Conservation (phyloP, 2,329 filamentous ascomycete species). For the Aspergillus fructus region DNA sequence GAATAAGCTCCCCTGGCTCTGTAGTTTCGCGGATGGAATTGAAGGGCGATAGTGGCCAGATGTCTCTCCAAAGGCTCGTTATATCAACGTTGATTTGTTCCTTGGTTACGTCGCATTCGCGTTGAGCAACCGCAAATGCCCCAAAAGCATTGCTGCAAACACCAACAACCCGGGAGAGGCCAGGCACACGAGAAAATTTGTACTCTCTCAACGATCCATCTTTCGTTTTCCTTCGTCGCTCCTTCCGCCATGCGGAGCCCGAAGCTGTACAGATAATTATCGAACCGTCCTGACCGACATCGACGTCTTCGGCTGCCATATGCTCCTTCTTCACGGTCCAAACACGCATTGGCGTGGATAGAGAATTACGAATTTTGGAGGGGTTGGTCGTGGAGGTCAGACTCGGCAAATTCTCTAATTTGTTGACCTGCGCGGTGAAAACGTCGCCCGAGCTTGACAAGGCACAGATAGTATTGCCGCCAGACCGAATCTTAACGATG, state of each 20-base stretch:
- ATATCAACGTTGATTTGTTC: slow-evolving; percentile 66
- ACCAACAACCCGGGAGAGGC: slow-evolving; percentile 77
- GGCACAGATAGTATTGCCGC: slow-evolving; percentile 88
- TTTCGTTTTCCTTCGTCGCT: slow-evolving; percentile 79
- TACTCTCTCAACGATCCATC: slow-evolving; percentile 78
- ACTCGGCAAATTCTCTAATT: slow-evolving; percentile 59
- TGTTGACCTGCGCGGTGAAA: slow-evolving; percentile 78
- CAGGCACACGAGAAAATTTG: slow-evolving; percentile 90
- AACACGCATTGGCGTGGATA: slow-evolving; percentile 75
- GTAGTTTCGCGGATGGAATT: slow-evolving; percentile 53
- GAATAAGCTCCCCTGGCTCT: slow-evolving; percentile 40
- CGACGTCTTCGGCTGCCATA: slow-evolving; percentile 81
- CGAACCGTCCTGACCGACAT: slow-evolving; percentile 86
- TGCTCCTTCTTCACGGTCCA: slow-evolving; percentile 86
- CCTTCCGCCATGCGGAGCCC: slow-evolving; percentile 87
- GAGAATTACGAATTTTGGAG: slow-evolving; percentile 78
- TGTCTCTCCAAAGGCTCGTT: slow-evolving; percentile 71
- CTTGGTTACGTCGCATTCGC: slow-evolving; percentile 78
- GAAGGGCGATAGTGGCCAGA: slow-evolving; percentile 70
- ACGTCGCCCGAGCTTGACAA: slow-evolving; percentile 81
- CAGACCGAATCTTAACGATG: slow-evolving; percentile 75
- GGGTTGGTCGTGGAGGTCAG: slow-evolving; percentile 86
- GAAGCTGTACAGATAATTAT: slow-evolving; percentile 92
- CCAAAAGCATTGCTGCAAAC: slow-evolving; percentile 88
- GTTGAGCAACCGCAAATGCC: slow-evolving; percentile 82